Evolutionary conservation across 345 rosid genomes (phyloP).

Genomic region (Aquilaria malaccensis): DNA sequence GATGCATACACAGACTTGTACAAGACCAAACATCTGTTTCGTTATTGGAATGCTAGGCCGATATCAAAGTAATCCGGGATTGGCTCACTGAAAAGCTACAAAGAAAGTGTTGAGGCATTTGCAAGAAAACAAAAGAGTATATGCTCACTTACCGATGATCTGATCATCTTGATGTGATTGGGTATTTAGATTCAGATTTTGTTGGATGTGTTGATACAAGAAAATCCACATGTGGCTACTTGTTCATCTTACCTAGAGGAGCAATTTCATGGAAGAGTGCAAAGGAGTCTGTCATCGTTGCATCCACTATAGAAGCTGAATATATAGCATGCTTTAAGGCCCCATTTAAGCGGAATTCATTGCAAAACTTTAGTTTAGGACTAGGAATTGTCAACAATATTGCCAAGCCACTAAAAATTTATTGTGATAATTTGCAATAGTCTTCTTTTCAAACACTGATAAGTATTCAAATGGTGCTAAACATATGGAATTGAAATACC

Average conservation of each 20-base stretch:
- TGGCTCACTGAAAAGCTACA: conserved; percentile 2
- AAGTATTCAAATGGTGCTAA: conserved; percentile 4
- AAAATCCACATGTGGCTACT: background rate
- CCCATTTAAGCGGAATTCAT: background rate
- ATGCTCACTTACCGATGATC: conserved; percentile 1
- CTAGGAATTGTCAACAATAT: conserved; percentile 9
- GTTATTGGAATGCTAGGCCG: background rate
- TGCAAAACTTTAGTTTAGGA: conserved; percentile 4
- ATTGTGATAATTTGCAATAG: background rate
- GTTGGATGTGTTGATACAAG: background rate
- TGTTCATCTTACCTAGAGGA: background rate
- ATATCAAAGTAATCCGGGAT: conserved; percentile 1
- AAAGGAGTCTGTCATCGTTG: background rate
- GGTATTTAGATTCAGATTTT: background rate
- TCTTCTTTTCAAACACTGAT: conserved; percentile 6
- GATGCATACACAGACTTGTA: background rate
- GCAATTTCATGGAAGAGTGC: background rate
- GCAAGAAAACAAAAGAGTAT: background rate
- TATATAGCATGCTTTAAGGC: conserved; percentile 11
- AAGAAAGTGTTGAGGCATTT: conserved; percentile 5
- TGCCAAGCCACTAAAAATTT: conserved; percentile 7
- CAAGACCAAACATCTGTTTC: background rate
- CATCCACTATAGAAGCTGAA: conserved; percentile 11
- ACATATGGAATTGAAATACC: background rate
- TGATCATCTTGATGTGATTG: background rate